A percentile compares a stretch with the other conserved stretches of the same genome.
These are phyloP conservation scores for Skeletonema tropicum DNA, from an alignment of 108 stramenopile species.

Conservation along the genomic window DNA sequence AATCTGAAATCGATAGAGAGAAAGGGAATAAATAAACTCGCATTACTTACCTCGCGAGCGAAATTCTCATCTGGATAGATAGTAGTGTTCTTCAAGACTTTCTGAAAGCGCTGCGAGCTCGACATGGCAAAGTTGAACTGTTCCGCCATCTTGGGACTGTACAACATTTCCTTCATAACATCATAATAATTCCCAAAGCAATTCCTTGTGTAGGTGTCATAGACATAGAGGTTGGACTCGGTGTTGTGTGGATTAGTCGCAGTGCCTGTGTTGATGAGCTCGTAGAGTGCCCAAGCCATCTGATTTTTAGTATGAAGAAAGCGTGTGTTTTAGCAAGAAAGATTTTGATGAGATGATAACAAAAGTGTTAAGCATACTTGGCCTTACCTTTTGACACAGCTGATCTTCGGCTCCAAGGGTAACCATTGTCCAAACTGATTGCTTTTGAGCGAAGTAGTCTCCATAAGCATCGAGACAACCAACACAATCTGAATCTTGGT, in stretches of 20 bases:
- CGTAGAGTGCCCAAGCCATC: conserved; percentile 78
- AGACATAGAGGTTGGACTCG: conserved; percentile 48
- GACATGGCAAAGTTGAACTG: conserved; percentile 51
- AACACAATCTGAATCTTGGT: conserved; percentile 41
- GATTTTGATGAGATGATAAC: neutral
- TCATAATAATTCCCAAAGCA: conserved; percentile 68
- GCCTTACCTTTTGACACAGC: conserved; percentile 5
- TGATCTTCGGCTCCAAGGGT: conserved; percentile 43
- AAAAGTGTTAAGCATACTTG: neutral
- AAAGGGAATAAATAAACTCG: neutral
- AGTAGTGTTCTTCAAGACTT: neutral
- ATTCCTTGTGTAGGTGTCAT: conserved; percentile 67
- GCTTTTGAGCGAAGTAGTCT: conserved; percentile 47
- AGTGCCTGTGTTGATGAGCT: conserved; percentile 56
- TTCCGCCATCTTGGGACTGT: conserved; percentile 58
- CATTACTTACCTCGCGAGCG: neutral
- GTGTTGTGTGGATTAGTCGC: conserved; percentile 46
- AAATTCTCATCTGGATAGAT: neutral
- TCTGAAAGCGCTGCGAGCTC: neutral
- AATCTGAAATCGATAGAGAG: neutral
- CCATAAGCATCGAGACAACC: conserved; percentile 41
- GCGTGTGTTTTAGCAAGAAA: neutral
- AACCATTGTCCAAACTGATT: conserved; percentile 44
- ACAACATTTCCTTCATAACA: conserved; percentile 57
- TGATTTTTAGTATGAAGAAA: conserved; percentile 39